Base-by-base conservation (phyloP, 345 rosid genomes). In the Boechera divaricarpa region DNA sequence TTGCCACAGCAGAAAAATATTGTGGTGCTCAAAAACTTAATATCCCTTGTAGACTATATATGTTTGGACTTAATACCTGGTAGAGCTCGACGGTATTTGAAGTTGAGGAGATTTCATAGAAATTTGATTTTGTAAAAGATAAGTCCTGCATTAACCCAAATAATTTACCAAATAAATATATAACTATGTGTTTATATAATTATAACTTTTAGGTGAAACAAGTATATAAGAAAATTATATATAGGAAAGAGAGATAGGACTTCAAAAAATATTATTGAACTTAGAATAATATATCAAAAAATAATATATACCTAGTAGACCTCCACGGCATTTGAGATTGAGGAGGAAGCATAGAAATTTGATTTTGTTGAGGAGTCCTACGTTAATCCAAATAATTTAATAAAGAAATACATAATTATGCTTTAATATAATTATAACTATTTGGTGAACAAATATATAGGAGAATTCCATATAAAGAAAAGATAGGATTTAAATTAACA, bases 221-320 rank as follows among this genome's bases (percentile, higher is more conserved):
- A 39, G 10, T 39, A 39, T 39, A 9, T 39, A 39, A 39, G 44
- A 39, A 6, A 3, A 9, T 39, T 39, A 0, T 3, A 39, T 3
- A 9, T 39, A 0, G 2, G 2, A 5, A n/a, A 47, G 21, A 47
- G 4, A 47, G 52, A 13, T 5, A 1, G 5, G 2, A 45, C 16
- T 13, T 45, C 0, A 15, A 45, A 45, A 6, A 47, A n/a, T 47
- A 47, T 4, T 3, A 31, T 31, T 31, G 4, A 31, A 31, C 0
- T 31, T 31, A 3, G 32, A 31, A 31, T 31, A 31, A 31, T 31
- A 31, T 31, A 21, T 21, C 24, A 39, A 36, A 44, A 44, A n/a
- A 5, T n/a, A n/a, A 47, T 47, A 47, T 47, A 15, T n/a, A 15
- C 74, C 74, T 57, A 16, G 55, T 57, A 7, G 21, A 57, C 12